Percentiles rank a stretch among this genome's conserved stretches.
Conservation (phyloP, 352 stramenopile genomes). For the Elongisporangium undulatum region DNA sequence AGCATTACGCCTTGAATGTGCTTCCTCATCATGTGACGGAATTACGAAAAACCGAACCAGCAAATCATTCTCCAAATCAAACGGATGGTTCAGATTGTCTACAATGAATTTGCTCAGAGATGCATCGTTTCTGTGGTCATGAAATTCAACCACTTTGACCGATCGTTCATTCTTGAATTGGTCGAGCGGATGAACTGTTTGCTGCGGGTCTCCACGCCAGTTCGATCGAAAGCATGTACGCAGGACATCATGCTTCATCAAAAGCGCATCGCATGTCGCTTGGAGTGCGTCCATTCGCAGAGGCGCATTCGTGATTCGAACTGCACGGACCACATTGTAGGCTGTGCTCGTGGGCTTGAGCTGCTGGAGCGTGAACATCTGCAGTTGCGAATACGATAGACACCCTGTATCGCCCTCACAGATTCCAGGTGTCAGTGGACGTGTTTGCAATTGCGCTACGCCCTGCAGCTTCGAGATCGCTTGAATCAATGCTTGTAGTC, state of each 20-base stretch:
- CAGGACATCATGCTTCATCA: slow-evolving; percentile 38
- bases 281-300: slow-evolving; percentile 18
- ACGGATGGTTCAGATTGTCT: slow-evolving; percentile 14
- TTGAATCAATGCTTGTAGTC: not conserved
- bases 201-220: slow-evolving; percentile 21
- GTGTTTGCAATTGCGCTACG: not conserved
- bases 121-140: not conserved
- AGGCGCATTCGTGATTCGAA: slow-evolving; percentile 12
- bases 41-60: slow-evolving; percentile 38
- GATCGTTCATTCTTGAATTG: slow-evolving; percentile 11
- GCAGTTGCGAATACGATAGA: slow-evolving; percentile 48
- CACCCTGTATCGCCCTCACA: not conserved
- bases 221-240: slow-evolving; percentile 32
- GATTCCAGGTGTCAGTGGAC: slow-evolving; percentile 5
- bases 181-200: slow-evolving; percentile 19
- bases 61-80: slow-evolving; percentile 27
- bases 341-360: slow-evolving; percentile 33
- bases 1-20: not conserved
- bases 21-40: not conserved
- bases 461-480: slow-evolving; percentile 8
- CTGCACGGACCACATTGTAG: slow-evolving; percentile 45
- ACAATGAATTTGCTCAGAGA: slow-evolving; percentile 18
- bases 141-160: slow-evolving; percentile 2
- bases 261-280: slow-evolving; percentile 20
- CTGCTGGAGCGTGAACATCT: slow-evolving; percentile 53